Percentiles rank a stretch among this genome's conserved stretches.
These are phyloP conservation scores for Phytophthora melonis DNA, from an alignment of 352 stramenopile genomes.

Conservation along the genomic window DNA sequence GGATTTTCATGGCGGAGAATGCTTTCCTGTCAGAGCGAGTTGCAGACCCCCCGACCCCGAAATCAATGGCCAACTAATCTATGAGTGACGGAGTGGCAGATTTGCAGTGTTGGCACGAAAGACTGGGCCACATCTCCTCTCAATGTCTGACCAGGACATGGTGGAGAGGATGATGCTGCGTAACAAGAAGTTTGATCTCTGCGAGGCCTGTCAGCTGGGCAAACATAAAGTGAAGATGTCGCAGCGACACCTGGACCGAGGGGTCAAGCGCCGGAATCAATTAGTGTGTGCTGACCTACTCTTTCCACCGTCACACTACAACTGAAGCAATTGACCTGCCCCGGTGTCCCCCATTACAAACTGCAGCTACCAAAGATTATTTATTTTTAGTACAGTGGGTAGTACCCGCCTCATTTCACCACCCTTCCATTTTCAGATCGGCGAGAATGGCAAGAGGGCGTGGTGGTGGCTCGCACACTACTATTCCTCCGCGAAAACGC, in stretches of 20 bases:
- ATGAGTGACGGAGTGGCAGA: neutral
- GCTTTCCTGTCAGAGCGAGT: neutral
- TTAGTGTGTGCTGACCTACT: neutral
- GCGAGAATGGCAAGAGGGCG: too few relatives aligned
- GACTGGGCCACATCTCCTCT: conserved; percentile 5
- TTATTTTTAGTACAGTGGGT: too few relatives aligned
- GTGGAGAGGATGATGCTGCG: conserved; percentile 6
- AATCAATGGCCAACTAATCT: conserved; percentile 3
- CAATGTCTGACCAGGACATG: neutral
- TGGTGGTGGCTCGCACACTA: too few relatives aligned
- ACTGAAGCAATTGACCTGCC: too few relatives aligned
- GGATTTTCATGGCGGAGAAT: conserved; percentile 13
- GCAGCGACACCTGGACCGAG: neutral
- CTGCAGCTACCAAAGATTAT: too few relatives aligned
- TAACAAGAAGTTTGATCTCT: conserved; percentile 1
- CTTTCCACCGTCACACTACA: neutral
- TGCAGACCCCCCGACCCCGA: neutral
- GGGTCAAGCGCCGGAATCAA: conserved; percentile 4
- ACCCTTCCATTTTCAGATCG: too few relatives aligned
- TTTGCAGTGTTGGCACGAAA: conserved; percentile 6
- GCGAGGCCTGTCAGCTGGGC: conserved; percentile 13
- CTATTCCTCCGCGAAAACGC: too few relatives aligned
- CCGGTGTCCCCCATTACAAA: too few relatives aligned
- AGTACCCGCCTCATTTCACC: too few relatives aligned
- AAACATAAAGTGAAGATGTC: conserved; percentile 4